phyloP scores from a whole-genome alignment of 495 filamentous ascomycete genomes.

The Penicillium ucsense region DNA sequence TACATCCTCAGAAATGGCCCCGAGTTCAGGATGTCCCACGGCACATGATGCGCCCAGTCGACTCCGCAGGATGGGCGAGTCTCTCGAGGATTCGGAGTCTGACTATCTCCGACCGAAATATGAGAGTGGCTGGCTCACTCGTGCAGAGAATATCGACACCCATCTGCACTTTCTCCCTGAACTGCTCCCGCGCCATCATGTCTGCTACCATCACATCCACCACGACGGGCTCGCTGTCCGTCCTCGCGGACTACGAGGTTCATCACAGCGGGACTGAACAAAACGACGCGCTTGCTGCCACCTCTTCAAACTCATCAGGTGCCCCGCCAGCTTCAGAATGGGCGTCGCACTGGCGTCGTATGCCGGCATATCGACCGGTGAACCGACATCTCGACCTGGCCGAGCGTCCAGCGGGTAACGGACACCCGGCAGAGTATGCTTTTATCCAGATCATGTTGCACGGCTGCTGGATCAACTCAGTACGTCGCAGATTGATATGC shows the following conservation, averaged over 20 bases:
- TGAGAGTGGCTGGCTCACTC: not conserved
- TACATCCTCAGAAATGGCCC: not conserved
- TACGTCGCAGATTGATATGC: constrained; percentile 20
- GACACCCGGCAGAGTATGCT: constrained; percentile 25
- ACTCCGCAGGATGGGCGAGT: not conserved
- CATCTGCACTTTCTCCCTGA: not conserved
- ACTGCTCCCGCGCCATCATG: constrained; percentile 17
- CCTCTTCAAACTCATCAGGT: too few relatives aligned
- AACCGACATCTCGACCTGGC: constrained; percentile 33
- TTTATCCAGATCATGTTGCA: constrained; percentile 45
- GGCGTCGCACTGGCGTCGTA: constrained; percentile 33
- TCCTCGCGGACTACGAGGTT: constrained; percentile 41
- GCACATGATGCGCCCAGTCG: not conserved
- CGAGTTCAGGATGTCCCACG: too few relatives aligned
- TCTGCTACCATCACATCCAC: constrained; percentile 28
- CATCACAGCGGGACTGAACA: constrained; percentile 24
- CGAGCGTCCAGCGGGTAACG: constrained; percentile 33
- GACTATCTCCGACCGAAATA: not conserved
- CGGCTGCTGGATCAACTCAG: constrained; percentile 42
- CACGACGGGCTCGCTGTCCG: constrained; percentile 15
- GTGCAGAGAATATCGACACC: not conserved
- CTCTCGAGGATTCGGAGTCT: not conserved
- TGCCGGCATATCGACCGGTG: constrained; percentile 40
- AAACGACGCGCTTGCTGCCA: not conserved
- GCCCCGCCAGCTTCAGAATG: constrained; percentile 4